phyloP scores from a whole-genome alignment of 2,329 filamentous ascomycete genomes.

The Alternaria gansuensis region DNA sequence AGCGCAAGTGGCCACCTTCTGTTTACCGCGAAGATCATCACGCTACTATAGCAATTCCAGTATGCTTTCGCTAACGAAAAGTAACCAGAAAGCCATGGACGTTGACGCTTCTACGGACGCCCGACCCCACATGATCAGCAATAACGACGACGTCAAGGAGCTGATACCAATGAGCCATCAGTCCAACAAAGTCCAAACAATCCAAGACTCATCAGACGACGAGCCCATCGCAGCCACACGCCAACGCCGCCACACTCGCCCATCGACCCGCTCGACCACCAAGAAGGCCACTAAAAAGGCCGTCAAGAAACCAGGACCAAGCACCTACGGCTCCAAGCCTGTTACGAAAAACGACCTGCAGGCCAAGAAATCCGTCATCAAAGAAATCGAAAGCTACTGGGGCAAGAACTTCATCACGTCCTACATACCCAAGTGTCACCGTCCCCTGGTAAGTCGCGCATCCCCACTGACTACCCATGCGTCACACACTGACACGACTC shows the following conservation, averaged over 20 bases:
- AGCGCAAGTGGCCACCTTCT: no score
- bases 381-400: conserved; percentile 42
- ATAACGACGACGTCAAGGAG: not conserved
- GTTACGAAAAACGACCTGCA: conserved; percentile 40
- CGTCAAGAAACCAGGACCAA: conserved; percentile 31
- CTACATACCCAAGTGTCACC: conserved; percentile 45
- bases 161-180: not conserved
- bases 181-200: not conserved
- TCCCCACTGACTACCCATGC: not conserved
- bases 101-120: no score
- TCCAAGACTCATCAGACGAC: not conserved
- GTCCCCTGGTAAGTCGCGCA: conserved; percentile 34
- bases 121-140: not conserved
- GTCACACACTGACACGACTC: not conserved
- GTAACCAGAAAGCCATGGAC: not conserved
- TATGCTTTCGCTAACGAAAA: no score
- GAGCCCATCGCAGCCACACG: conserved; percentile 1
- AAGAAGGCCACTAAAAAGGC: conserved; percentile 12
- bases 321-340: conserved; percentile 27
- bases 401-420: conserved; percentile 39
- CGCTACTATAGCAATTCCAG: no score
- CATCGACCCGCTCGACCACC: not conserved
- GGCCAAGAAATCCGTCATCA: conserved; percentile 38
- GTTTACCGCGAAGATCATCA: no score
- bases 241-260: not conserved